A percentile compares a stretch with the other conserved stretches of the same genome.
Evolutionary conservation across 768 basidiomycete species (phyloP).

Genomic region (Termitomyces sp.): DNA sequence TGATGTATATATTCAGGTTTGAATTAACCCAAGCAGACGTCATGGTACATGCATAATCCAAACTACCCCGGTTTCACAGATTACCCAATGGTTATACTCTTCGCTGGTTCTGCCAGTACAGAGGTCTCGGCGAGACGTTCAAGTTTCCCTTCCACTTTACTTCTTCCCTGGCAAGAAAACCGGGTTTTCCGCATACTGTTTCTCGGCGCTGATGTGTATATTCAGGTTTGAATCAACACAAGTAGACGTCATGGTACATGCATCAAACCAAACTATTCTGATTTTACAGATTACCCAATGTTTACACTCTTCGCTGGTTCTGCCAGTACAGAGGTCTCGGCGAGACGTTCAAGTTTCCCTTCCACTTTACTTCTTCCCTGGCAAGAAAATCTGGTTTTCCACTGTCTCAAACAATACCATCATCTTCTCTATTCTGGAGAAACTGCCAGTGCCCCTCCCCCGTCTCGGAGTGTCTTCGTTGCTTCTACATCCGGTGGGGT

Average conservation of each 20-base stretch:
- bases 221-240: no score
- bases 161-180: not conserved
- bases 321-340: no score
- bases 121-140: not conserved
- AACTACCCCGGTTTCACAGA: no score
- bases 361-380: not conserved
- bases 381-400: not conserved
- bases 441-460: no score
- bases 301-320: not conserved
- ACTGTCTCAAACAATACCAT: not conserved
- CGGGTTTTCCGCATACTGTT: not conserved
- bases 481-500: not conserved
- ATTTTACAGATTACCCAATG: no score
- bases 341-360: not conserved
- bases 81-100: not conserved
- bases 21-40: no score
- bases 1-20: no score
- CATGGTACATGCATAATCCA: not conserved
- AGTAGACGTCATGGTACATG: not conserved
- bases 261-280: not conserved
- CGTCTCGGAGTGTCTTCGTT: not conserved
- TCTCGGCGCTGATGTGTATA: not conserved
- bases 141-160: no score
- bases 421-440: not conserved
- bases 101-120: no score